Evolutionary conservation across 805 yeast species (phyloP).

Genomic region (Ogataea methylovora): DNA sequence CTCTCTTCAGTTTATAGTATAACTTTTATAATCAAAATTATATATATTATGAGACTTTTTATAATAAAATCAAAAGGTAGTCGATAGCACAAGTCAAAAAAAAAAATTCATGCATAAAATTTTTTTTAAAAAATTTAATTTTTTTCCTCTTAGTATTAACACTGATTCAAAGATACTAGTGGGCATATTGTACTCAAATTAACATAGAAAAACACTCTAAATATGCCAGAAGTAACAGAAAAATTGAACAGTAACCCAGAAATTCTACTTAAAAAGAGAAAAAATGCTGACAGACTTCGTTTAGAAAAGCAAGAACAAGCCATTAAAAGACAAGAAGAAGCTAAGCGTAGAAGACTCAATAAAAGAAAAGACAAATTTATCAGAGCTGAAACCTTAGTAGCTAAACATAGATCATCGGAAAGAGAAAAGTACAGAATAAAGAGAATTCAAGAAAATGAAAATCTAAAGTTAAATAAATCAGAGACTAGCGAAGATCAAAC

Average conservation of each 20-base stretch:
- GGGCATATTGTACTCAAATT: no score
- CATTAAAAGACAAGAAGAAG: constrained; percentile 39
- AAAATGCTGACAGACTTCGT: constrained; percentile 67
- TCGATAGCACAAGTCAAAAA: background rate
- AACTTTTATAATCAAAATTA: no score
- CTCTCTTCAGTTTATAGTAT: no score
- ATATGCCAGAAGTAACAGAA: constrained; percentile 21
- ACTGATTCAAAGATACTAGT: no score
- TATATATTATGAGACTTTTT: no score
- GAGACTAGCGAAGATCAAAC: constrained; percentile 21
- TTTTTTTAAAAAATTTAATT: no score
- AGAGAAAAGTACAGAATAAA: constrained; percentile 64
- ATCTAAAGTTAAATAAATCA: constrained; percentile 20
- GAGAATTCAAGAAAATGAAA: constrained; percentile 50
- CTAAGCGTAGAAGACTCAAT: constrained; percentile 34
- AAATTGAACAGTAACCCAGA: constrained; percentile 67
- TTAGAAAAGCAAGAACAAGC: constrained; percentile 67
- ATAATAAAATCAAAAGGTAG: no score
- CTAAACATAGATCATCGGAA: constrained; percentile 54
- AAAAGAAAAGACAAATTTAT: constrained; percentile 47
- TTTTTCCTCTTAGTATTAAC: no score
- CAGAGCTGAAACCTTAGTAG: constrained; percentile 69
- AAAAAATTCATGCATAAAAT: background rate
- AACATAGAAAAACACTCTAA: background rate
- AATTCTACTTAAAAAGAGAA: constrained; percentile 69